phyloP scores from a whole-genome alignment of 768 basidiomycete species.

The Daedaleopsis nitida region DNA sequence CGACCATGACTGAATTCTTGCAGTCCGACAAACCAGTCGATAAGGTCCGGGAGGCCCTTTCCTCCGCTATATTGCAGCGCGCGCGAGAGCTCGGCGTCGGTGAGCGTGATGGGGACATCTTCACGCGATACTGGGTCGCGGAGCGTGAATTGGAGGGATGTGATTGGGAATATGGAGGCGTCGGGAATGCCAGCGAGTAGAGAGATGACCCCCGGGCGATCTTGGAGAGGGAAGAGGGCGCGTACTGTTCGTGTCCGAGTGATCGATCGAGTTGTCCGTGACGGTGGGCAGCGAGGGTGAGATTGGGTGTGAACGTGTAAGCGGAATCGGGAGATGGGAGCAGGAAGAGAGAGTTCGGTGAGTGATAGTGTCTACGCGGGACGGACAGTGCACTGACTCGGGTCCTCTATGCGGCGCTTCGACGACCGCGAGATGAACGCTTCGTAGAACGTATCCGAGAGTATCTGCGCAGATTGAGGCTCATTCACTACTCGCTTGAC shows the following conservation, averaged over 20 bases:
- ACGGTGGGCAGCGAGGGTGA: too few relatives aligned
- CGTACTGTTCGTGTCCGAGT: conserved; percentile 51
- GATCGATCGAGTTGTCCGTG: too few relatives aligned
- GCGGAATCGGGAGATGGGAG: too few relatives aligned
- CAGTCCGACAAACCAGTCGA: conserved; percentile 69
- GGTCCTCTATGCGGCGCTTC: conserved; percentile 58
- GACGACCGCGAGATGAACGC: conserved; percentile 62
- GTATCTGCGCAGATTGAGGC: conserved; percentile 12
- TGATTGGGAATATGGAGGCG: conserved; percentile 87
- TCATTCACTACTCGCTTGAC: too few relatives aligned
- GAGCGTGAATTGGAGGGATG: conserved; percentile 69
- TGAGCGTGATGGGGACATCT: conserved; percentile 55
- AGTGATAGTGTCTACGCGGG: not conserved
- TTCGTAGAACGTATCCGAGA: conserved; percentile 56
- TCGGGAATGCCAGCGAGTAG: conserved; percentile 93
- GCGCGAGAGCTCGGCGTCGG: conserved; percentile 57
- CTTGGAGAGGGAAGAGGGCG: conserved; percentile 77
- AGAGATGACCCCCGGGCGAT: conserved; percentile 74
- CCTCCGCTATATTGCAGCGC: conserved; percentile 82
- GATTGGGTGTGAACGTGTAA: too few relatives aligned
- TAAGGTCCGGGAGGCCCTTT: conserved; percentile 62
- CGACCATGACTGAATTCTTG: conserved; percentile 74
- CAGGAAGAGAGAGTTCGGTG: too few relatives aligned
- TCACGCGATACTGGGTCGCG: conserved; percentile 47
- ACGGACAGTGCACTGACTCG: conserved; percentile 47